These are phyloP conservation scores for Daphne laureola DNA, from an alignment of 441 rosid species.

Conservation along the genomic window DNA sequence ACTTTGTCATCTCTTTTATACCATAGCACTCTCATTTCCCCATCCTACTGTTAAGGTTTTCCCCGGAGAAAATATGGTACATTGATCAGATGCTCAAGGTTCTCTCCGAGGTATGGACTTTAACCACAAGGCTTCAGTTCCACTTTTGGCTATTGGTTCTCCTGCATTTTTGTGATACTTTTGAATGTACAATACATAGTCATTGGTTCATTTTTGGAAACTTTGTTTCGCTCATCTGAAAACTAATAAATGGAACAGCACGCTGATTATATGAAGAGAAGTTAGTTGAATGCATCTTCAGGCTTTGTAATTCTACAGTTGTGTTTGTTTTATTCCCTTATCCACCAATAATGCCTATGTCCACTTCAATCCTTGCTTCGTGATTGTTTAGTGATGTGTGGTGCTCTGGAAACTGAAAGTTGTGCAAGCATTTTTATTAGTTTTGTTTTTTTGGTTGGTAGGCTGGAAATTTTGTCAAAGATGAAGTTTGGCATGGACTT, in stretches of 20 bases:
- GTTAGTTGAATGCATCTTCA: too few species aligned
- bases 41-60: conserved; percentile 57
- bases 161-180: conserved; percentile 5
- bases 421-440: conserved; percentile 1
- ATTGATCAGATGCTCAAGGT: conserved; percentile 99
- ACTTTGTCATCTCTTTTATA: conserved; percentile 7
- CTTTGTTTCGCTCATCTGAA: neutral
- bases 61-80: conserved; percentile 95
- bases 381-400: neutral
- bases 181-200: neutral
- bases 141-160: conserved; percentile 4
- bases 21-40: conserved; percentile 22
- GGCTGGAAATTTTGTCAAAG: conserved; percentile 99
- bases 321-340: too few species aligned
- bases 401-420: neutral
- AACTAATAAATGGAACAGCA: too few species aligned
- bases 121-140: conserved; percentile 8
- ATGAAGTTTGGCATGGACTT: conserved; percentile 97
- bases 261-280: too few species aligned
- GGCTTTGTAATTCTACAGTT: too few species aligned
- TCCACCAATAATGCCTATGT: neutral
- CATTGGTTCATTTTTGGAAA: conserved; percentile 4
- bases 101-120: conserved; percentile 77
- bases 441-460: conserved; percentile 42
- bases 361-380: neutral